Conservation (phyloP, 805 yeast species). For the Candida chilensis region DNA sequence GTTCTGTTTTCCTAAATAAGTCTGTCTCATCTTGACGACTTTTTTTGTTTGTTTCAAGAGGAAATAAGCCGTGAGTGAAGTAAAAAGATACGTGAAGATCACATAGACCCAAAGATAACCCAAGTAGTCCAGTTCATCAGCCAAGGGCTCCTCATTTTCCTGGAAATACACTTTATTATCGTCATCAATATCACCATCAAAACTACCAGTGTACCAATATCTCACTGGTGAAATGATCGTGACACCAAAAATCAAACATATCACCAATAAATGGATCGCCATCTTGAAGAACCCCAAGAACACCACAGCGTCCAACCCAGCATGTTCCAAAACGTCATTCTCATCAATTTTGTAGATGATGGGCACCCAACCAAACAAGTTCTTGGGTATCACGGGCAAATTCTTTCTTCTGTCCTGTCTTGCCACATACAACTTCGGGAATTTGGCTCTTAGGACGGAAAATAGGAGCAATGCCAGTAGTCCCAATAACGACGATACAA, state of each 20-base stretch:
- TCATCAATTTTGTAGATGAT: conserved; percentile 59
- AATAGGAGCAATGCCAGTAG: conserved; percentile 58
- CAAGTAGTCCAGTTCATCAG: conserved; percentile 24
- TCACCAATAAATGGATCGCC: conserved; percentile 61
- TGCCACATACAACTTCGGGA: conserved; percentile 83
- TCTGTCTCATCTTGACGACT: conserved; percentile 73
- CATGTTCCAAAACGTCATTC: conserved; percentile 71
- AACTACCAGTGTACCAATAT: conserved; percentile 72
- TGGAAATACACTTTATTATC: conserved; percentile 3
- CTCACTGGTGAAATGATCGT: conserved; percentile 78
- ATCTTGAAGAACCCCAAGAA: conserved; percentile 85
- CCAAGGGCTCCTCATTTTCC: conserved; percentile 11
- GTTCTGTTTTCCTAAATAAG: conserved; percentile 75
- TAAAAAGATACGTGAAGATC: conserved; percentile 78
- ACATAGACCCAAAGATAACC: conserved; percentile 81
- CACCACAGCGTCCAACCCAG: conserved; percentile 93
- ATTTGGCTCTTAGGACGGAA: conserved; percentile 58
- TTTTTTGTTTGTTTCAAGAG: conserved; percentile 62
- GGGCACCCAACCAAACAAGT: conserved; percentile 74
- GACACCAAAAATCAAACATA: conserved; percentile 63
- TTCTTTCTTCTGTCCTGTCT: conserved; percentile 45
- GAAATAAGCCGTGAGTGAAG: conserved; percentile 50
- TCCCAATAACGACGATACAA: conserved; percentile 65
- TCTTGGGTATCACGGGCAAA: conserved; percentile 49
- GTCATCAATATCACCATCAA: conserved; percentile 47